These are phyloP conservation scores for Talaromyces adpressus DNA, from an alignment of 495 filamentous ascomycete genomes.

Conservation along the genomic window DNA sequence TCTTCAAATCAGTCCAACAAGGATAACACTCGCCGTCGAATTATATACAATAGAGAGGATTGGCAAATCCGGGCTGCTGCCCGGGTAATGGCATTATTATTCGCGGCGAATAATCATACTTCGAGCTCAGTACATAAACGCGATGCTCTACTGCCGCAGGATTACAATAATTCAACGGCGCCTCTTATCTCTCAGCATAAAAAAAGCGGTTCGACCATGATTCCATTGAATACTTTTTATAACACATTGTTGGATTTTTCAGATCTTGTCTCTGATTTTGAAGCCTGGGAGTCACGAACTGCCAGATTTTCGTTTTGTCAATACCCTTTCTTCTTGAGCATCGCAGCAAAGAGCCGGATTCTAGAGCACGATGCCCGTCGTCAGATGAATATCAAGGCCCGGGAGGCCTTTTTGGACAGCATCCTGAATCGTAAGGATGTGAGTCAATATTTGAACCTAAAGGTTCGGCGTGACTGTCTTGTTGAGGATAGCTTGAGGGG, in stretches of 20 bases:
- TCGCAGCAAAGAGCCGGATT: slow-evolving; percentile 90
- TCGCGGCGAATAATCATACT: slow-evolving; percentile 64
- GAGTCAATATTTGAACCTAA: slow-evolving; percentile 74
- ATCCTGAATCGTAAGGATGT: slow-evolving; percentile 67
- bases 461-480: slow-evolving; percentile 77
- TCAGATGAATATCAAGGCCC: slow-evolving; percentile 86
- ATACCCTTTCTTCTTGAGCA: slow-evolving; percentile 89
- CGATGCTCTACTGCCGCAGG: slow-evolving; percentile 18
- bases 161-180: slow-evolving; percentile 9
- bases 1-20: slow-evolving; percentile 14
- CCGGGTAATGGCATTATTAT: slow-evolving; percentile 74
- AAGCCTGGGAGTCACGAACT: slow-evolving; percentile 72
- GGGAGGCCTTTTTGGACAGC: slow-evolving; percentile 88
- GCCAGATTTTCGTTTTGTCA: slow-evolving; percentile 86
- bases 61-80: slow-evolving; percentile 87
- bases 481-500: slow-evolving; percentile 85
- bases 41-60: slow-evolving; percentile 69
- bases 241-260: slow-evolving; percentile 79
- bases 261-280: slow-evolving; percentile 82
- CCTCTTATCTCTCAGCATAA: slow-evolving; percentile 13
- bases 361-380: slow-evolving; percentile 84
- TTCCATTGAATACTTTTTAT: slow-evolving; percentile 82
- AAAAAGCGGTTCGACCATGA: slow-evolving; percentile 31
- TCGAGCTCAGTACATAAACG: slow-evolving; percentile 29
- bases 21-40: slow-evolving; percentile 34